Evolutionary conservation across 495 filamentous ascomycete genomes (phyloP), one percentile per base, ranked within the genome.

Genomic region (Annulohypoxylon moriforme): DNA sequence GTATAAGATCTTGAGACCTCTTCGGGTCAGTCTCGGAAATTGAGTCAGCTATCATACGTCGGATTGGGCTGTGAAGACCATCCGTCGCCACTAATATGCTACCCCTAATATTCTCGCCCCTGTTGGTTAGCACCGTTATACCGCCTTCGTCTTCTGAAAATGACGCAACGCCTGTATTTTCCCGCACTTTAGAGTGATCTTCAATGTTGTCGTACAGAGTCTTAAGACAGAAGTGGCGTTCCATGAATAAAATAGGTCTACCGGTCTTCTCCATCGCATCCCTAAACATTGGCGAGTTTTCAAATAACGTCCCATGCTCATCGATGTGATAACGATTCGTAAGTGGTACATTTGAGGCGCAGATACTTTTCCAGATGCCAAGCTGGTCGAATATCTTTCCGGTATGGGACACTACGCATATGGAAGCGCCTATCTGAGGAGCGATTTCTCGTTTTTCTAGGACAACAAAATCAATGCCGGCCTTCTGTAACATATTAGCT

Each of bases 321-420:
- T 66, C 68, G 52, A 60, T 66, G 60, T 77, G 68, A 1, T 50
- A 25, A 3, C 73, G 67, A 16, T 52, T 38, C 9, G n/a, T 47
- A 3, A 74, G 50, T n/a, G 75, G 73, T 20, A 70, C 8, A 6
- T 44, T 58, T 2, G 25, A 66, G 0, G 69, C 60, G 1, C 56
- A 24, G 20, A 78, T 69, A 38, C 47, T 67, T 50, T 79, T 75
- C 70, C 71, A 78, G 0, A 82, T 53, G 0, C 80, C 82, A 5
- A 87, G 59, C 65, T 88, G 86, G 25, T 87, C 82, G 7, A 87
- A 62, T 47, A 87, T 77, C 7, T 79, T 76, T 14, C 64, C 58
- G 4, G 77, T 83, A 53, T 78, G 66, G 1, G 57, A 64, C 22
- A 75, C 50, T 1, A 81, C 33, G 22, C 52, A 64, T 25, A 77